Base-by-base conservation (phyloP, 495 filamentous ascomycete species). In the Penicillium riverlandense region DNA sequence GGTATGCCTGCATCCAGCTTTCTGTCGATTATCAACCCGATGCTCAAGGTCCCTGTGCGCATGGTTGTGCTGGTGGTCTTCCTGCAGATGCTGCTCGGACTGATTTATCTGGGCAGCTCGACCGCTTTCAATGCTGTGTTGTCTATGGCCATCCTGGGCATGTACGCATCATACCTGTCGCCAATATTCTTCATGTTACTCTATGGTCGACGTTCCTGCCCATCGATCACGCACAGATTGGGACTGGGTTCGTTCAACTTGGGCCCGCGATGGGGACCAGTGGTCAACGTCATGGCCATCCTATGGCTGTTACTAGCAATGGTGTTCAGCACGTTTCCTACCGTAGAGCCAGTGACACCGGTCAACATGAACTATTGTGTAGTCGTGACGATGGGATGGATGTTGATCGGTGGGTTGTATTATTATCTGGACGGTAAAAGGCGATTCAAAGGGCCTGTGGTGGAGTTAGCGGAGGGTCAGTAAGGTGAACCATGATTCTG, bases 41-140 rank as follows among this genome's bases (percentile, higher is more conserved):
- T 32, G 8, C 12, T 48, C 8, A 54, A 54, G 32, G 50, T 57
- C 27, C 54, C 54, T 1, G 47, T 57, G n/a, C 47, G 44, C 7
- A 57, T 57, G 54, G 35, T 57, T 1, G 13, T 54, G 8, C 38
- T 48, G 8, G 54, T 57, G 2, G 33, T 38, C 1, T 49, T 57
- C n/a, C 11, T 57, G n/a, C 54, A 57, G 37, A 57, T 57, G 54
- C 41, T 67, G 12, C 54, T 75, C 14, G 62, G 62, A 1, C 47
- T 67, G 13, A 70, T 72, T 38, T 65, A 69, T 40, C 45, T 72
- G 28, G 67, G 67, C 9, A 70, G 67, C 14, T 44, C 65, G 0
- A 60, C 64, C 15, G 69, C 67, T 7, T 70, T 73, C 42, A 72
- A 72, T 41, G 62, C 57, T 11, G 55, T 72, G 4, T 50, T 68